A percentile compares a stretch with the other conserved stretches of the same genome.
These are phyloP conservation scores for Chaetoscypha palmicola DNA, from an alignment of 2,329 filamentous ascomycete genomes.

Conservation along the genomic window DNA sequence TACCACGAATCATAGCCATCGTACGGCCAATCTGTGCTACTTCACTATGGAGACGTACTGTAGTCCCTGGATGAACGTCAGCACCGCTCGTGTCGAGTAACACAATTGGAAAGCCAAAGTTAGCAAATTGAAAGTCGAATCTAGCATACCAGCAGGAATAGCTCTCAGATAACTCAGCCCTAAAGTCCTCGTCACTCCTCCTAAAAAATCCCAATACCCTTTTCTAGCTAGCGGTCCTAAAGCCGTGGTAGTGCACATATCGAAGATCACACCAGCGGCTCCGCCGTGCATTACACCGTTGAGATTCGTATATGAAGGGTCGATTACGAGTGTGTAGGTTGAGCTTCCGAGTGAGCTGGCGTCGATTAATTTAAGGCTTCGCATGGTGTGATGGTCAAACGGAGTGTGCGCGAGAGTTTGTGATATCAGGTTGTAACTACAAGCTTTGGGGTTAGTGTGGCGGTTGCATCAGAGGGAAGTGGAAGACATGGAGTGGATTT, in stretches of 20 bases:
- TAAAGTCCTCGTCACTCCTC: conserved; percentile 42
- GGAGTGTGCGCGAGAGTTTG: conserved; percentile 10
- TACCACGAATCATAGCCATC: conserved; percentile 44
- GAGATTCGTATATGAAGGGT: conserved; percentile 39
- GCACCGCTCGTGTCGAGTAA: no score
- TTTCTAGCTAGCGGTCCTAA: conserved; percentile 41
- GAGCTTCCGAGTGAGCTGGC: conserved; percentile 30
- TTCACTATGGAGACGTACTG: conserved; percentile 36
- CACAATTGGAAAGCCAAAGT: background rate
- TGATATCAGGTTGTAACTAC: conserved; percentile 23
- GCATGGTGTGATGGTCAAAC: conserved; percentile 25
- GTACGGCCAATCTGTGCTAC: conserved; percentile 41
- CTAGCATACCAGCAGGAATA: conserved; percentile 38
- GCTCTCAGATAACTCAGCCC: conserved; percentile 46
- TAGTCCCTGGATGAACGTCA: conserved; percentile 29
- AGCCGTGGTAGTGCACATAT: conserved; percentile 45
- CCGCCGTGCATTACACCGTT: conserved; percentile 46
- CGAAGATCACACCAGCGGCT: conserved; percentile 46
- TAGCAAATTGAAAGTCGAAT: no score
- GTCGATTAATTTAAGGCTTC: conserved; percentile 25
- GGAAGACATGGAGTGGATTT: background rate
- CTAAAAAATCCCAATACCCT: conserved; percentile 46
- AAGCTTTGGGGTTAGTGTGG: conserved; percentile 2
- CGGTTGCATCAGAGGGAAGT: background rate
- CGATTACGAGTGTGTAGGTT: conserved; percentile 39